These are phyloP conservation scores for Leccinum boreale DNA, from an alignment of 768 basidiomycete species.

Conservation along the genomic window DNA sequence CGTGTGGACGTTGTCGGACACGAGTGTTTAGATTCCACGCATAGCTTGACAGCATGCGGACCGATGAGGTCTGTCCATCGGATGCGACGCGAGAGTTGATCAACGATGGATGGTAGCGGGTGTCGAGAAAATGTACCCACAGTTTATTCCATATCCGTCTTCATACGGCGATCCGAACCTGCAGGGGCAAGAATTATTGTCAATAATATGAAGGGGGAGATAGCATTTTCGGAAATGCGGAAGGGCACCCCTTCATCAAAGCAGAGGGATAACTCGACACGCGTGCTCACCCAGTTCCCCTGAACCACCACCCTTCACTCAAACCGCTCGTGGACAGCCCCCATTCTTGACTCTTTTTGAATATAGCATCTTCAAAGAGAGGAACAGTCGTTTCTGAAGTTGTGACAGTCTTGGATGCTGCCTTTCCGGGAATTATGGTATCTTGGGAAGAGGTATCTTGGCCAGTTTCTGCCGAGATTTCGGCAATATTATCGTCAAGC, in stretches of 20 bases:
- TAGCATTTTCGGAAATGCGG: neutral
- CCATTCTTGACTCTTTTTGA: slow-evolving; percentile 75
- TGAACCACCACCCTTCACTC: slow-evolving; percentile 81
- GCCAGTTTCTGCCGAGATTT: neutral
- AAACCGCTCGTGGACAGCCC: slow-evolving; percentile 87
- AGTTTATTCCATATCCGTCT: slow-evolving; percentile 94
- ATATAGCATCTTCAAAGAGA: slow-evolving; percentile 77
- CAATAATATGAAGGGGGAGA: neutral
- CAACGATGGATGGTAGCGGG: neutral
- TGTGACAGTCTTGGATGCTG: neutral
- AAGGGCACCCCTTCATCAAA: neutral
- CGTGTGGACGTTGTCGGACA: slow-evolving; percentile 67
- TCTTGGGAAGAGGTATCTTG: slow-evolving; percentile 6
- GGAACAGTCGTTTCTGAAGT: slow-evolving; percentile 12
- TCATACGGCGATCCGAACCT: slow-evolving; percentile 78
- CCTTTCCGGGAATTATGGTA: neutral
- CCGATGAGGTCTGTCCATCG: slow-evolving; percentile 68
- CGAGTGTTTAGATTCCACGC: slow-evolving; percentile 86
- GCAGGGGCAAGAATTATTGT: neutral
- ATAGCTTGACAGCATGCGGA: slow-evolving; percentile 79
- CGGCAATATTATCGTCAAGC: slow-evolving; percentile 16
- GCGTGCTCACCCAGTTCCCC: slow-evolving; percentile 71
- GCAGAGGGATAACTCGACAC: neutral
- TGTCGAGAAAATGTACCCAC: slow-evolving; percentile 40
- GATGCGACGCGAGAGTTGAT: neutral